Evolutionary conservation across 805 yeast species (phyloP), one percentile per base, ranked within the genome.

Genomic region (Candida arabinofermentans): DNA sequence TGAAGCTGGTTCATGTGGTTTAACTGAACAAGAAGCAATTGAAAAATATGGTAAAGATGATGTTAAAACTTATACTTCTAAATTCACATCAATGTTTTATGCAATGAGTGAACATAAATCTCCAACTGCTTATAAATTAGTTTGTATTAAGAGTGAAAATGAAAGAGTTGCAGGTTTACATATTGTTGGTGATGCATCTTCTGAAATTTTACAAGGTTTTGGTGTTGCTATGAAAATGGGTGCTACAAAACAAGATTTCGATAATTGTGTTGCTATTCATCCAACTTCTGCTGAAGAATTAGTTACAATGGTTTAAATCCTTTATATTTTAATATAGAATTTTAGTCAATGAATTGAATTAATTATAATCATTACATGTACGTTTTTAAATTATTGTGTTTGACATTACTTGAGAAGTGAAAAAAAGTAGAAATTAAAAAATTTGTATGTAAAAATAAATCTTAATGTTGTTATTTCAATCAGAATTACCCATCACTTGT

Each of bases 221-320:
- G 99, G 98, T 45, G 99, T 90, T 41, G 99, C 99, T 38, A 71
- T 93, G 50, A 90, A 90, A 70, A 93, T 93, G 99, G 99, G 99
- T 26, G 99, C 99, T 32, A 93, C 99, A 27, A 93, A 93, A 72
- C 79, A 78, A 35, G 97, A 93, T 64, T 93, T 93, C 51, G 99
- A 93, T 67, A 81, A 71, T 63, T 86, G 95, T 70, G 98, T 93
- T 34, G 99, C 99, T 27, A 93, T 93, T 61, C 99, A 93, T 64
- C 99, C 99, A 49, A 93, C 99, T 2, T 80, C 95, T 51, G 99
- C 99, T 32, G 99, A 93, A 71, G 99, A 93, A 70, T 67, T 93
- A 38, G 99, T 93, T 29, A 93, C 99, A 18, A 69, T 86, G 78
- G 72, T 66, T 37, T 73, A 60, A 49, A 8, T 22, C 13, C 10